Base-by-base conservation (phyloP, 306 rosid species). In the Medicago truncatula region DNA sequence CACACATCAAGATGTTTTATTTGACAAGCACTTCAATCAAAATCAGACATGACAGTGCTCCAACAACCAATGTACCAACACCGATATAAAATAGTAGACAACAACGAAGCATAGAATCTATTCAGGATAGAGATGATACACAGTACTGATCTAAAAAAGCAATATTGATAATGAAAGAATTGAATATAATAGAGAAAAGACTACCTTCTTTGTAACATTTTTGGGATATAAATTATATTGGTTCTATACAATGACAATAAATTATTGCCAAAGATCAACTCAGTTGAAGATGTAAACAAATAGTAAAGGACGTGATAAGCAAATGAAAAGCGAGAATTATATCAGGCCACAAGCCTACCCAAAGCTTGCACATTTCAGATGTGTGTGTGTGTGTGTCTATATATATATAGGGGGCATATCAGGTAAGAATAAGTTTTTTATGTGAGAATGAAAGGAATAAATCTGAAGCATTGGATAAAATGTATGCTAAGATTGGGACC, bases 331-430 rank as follows among this genome's bases (percentile, higher is more conserved):
- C 36, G 43, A 17, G 56, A 56, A 9, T 41, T 65, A 57, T 66
- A 65, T 15, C 70, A 57, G 36, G 34, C 36, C 62, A 56, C 14
- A 18, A 39, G 52, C 63, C 73, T 36, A 34, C 34, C 56, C 47
- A 20, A 67, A 57, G 80, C 67, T 67, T 58, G 66, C 40, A 74
- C 20, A 46, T 66, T 25, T 79, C 54, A 57, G 34, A 4, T 31
- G 3, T 25, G 3, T 25, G 3, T 25, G 3, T 25, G 3, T 25
- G 3, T 47, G 17, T 6, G 8, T n/a, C n/a, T n/a, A n/a, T n/a
- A 73, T 43, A 70, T 41, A 73, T 46, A 66, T 34, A 36, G 23
- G 23, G 23, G 23, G 23, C 2, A 21, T 21, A 21, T 21, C 23
- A n/a, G n/a, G n/a, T n/a, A n/a, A n/a, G n/a, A n/a, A n/a, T n/a